Base-by-base conservation (phyloP, 202 grass and related monocot species). In the Panicum virgatum region DNA sequence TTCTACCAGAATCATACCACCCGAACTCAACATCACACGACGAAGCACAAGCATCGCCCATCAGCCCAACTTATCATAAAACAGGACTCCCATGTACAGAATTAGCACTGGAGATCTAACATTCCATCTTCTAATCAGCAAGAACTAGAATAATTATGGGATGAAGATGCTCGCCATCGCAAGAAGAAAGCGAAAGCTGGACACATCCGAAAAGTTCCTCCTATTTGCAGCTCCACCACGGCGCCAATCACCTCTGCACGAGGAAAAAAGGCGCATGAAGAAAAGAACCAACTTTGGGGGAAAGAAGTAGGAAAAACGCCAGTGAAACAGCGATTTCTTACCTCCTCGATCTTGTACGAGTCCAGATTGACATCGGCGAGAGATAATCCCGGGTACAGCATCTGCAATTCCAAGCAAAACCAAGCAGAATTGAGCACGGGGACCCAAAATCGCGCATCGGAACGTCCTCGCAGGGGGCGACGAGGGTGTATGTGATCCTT, bases 311-410 rank as follows among this genome's bases (percentile, higher is more conserved):
- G 19, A 38, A 72, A 10, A 30, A 25, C 51, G 62, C 30, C 30
- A 61, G 12, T 3, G 30, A 9, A 67, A 32, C 23, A 26, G 20
- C 20, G 5, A 56, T 61, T 10, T 45, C 77, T 56, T 37, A 89
- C 80, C 62, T 94, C 88, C 5, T 83, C 76, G 66, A 92, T 87
- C 80, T 78, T 88, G 81, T 92, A 94, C 52, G 77, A 68, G 75
- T 97, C 91, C 22, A 68, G 46, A 79, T 82, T 92, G 26, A 97
- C 83, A 19, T 90, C 74, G 12, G 65, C 64, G 50, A 97, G 82
- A 36, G 60, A 79, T 7, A 47, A 46, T 39, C 91, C 94, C 7
- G 89, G 91, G 61, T 57, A 92, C 27, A 91, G 20, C 80, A n/a
- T 32, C 92, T 97, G 80, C 82, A n/a, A 78, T 74, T 69, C 6